A percentile compares a stretch with the other conserved stretches of the same genome.
phyloP scores from a whole-genome alignment of 345 rosid species.

The Gossypium anomalum region DNA sequence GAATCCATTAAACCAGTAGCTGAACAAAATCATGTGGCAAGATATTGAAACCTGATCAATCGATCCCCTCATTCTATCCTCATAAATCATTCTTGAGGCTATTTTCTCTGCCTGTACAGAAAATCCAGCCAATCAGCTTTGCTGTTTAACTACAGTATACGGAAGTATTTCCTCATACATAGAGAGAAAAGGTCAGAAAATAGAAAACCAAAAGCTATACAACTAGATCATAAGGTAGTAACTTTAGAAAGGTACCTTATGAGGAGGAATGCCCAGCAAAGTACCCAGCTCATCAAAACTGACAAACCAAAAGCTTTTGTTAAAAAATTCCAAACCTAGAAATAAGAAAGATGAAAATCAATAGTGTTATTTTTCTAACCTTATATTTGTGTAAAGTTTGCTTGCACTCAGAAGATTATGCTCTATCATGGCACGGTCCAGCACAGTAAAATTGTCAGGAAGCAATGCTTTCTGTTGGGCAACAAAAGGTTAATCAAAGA shows the following conservation, averaged over 20 bases:
- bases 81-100: slow-evolving; percentile 86
- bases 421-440: slow-evolving; percentile 98
- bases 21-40: neutral
- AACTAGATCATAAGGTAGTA: neutral
- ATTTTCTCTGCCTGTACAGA: slow-evolving; percentile 87
- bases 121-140: neutral
- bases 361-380: slow-evolving; percentile 32
- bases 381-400: slow-evolving; percentile 92
- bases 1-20: neutral
- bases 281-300: slow-evolving; percentile 98
- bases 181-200: neutral
- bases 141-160: neutral
- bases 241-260: slow-evolving; percentile 45
- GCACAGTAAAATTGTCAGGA: slow-evolving; percentile 91
- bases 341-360: neutral
- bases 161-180: neutral
- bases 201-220: neutral
- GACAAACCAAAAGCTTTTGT: neutral
- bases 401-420: slow-evolving; percentile 97
- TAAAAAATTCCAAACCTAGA: neutral
- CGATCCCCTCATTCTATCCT: slow-evolving; percentile 55
- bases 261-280: slow-evolving; percentile 83
- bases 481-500: slow-evolving; percentile 18
- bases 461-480: slow-evolving; percentile 73
- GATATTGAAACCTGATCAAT: slow-evolving; percentile 54